Base-by-base conservation (phyloP, 2,329 filamentous ascomycete species). In the Penicillium sp. region DNA sequence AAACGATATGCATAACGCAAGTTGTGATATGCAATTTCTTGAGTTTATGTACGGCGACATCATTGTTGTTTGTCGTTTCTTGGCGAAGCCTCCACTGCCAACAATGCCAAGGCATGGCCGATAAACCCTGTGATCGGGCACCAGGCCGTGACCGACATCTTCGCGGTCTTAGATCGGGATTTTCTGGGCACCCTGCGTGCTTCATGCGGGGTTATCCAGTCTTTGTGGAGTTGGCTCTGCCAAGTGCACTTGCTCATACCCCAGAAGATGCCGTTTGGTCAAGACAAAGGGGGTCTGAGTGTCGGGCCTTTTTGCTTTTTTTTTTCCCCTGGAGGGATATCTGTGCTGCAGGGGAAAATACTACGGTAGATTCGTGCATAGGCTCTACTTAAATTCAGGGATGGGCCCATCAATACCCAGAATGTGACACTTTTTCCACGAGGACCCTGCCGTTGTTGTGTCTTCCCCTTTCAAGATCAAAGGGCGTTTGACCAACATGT, bases 121-220 rank as follows among this genome's bases (percentile, higher is more conserved):
- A 45, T 44, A 8, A 31, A 46, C 36, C 45, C 45, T 57, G 49
- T 44, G 34, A 48, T 44, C 51, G 18, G 45, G 56, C 42, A 43
- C 42, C 24, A 45, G 29, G 31, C 38, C 32, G 42, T 43, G 32
- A 36, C 46, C 40, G 38, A 36, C 42, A 47, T 36, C 11, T 45
- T 48, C 10, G n/a, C 39, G 22, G 29, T 36, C 41, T 41, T n/a
- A 31, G 38, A 38, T 53, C 43, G 41, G 32, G 50, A 48, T 52
- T 45, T 43, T 46, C 42, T 24, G 41, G 41, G 41, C 46, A 18
- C 21, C 29, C 39, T 59, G 39, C 38, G 42, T 48, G 47, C 48
- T 58, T 46, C 44, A 46, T 59, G 58, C 57, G 53, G 59, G 58
- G 55, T 56, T 55, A 32, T 38, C 16, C 22, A 27, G 38, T 43